These are phyloP conservation scores for Didymella sp. DNA, from an alignment of 2,329 filamentous ascomycete species.

Conservation along the genomic window DNA sequence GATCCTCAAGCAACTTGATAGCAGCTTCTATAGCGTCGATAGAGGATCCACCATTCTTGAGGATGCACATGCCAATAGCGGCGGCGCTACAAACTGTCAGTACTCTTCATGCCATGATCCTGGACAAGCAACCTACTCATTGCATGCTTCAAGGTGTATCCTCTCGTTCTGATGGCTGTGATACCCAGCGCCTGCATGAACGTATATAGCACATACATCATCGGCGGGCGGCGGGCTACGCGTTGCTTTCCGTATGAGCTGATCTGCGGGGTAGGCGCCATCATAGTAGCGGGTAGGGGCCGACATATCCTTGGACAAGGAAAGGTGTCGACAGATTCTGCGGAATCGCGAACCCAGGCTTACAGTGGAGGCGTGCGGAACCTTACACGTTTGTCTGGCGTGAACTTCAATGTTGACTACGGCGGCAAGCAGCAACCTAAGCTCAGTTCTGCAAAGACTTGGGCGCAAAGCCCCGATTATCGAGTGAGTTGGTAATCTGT, in stretches of 20 bases:
- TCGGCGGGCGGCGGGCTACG: conserved; percentile 49
- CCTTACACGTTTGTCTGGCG: background rate
- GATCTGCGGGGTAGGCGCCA: conserved; percentile 30
- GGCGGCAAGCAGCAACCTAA: background rate
- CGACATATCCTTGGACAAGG: conserved; percentile 37
- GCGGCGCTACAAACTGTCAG: conserved; percentile 68
- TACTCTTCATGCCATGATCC: too few species aligned
- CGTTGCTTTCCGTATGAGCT: conserved; percentile 49
- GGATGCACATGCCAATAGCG: conserved; percentile 79
- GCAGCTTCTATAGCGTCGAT: conserved; percentile 90
- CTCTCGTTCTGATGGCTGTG: conserved; percentile 87
- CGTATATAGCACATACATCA: conserved; percentile 79
- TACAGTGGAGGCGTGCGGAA: background rate
- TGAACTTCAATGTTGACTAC: background rate
- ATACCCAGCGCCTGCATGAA: conserved; percentile 94
- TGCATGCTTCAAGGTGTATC: conserved; percentile 84
- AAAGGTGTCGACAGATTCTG: conserved; percentile 38
- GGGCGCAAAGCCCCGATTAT: background rate
- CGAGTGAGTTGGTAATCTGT: background rate
- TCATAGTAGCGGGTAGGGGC: conserved; percentile 29
- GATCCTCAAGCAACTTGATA: conserved; percentile 86
- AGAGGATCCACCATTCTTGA: conserved; percentile 79
- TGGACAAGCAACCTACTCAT: conserved; percentile 69
- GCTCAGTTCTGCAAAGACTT: background rate
- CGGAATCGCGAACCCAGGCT: conserved; percentile 29